A percentile compares a stretch with the other conserved stretches of the same genome.
phyloP scores from a whole-genome alignment of 768 basidiomycete genomes.

The Rickenella mellea region DNA sequence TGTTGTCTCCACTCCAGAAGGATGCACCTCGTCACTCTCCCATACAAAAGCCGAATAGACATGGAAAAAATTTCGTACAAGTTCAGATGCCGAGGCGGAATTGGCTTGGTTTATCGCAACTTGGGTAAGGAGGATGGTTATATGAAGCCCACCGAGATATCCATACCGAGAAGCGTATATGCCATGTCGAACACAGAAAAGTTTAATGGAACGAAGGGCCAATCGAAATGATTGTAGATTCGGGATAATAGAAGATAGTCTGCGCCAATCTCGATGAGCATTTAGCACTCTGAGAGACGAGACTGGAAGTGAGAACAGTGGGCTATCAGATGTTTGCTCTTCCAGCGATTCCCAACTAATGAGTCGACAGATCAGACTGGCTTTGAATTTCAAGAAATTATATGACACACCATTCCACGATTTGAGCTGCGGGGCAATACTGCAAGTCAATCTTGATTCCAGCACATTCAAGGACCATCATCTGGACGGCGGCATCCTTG shows the following conservation, averaged over 20 bases:
- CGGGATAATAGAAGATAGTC: slow-evolving; percentile 5
- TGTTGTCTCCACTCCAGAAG: slow-evolving; percentile 3
- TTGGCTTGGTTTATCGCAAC: slow-evolving; percentile 2
- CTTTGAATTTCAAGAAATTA: no score
- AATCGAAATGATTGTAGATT: slow-evolving; percentile 7
- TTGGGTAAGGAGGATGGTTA: slow-evolving; percentile 11
- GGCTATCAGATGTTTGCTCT: slow-evolving; percentile 5
- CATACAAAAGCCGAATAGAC: slow-evolving; percentile 12
- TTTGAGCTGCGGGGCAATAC: slow-evolving; percentile 11
- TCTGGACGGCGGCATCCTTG: slow-evolving; percentile 14
- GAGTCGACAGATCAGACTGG: neutral
- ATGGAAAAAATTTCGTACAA: slow-evolving; percentile 10
- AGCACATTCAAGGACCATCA: slow-evolving; percentile 13
- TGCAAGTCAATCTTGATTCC: slow-evolving; percentile 15
- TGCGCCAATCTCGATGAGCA: slow-evolving; percentile 12
- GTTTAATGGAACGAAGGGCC: slow-evolving; percentile 13
- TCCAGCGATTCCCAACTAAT: slow-evolving; percentile 10
- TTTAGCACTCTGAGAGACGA: slow-evolving; percentile 12
- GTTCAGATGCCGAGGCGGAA: slow-evolving; percentile 5
- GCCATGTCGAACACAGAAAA: slow-evolving; percentile 8
- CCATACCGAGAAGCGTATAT: slow-evolving; percentile 11
- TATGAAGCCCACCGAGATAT: slow-evolving; percentile 16
- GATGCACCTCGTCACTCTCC: slow-evolving; percentile 7
- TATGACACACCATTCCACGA: slow-evolving; percentile 9
- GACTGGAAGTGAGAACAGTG: slow-evolving; percentile 11